phyloP scores from a whole-genome alignment of 1,284 basidiomycete species.

The Leccinum pachyderme region DNA sequence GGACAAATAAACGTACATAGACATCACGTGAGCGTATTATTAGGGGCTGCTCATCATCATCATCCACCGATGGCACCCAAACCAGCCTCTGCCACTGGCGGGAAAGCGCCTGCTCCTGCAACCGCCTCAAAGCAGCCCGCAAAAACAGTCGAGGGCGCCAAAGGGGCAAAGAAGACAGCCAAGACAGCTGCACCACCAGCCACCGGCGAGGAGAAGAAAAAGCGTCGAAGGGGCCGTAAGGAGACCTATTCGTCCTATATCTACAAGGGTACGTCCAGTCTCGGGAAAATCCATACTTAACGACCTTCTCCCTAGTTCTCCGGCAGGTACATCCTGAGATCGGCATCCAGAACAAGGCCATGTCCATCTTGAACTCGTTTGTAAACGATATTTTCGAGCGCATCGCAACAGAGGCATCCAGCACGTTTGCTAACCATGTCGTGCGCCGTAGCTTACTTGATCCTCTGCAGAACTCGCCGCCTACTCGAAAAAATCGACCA shows the following conservation, averaged over 20 bases:
- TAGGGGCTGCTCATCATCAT: slow-evolving; percentile 27
- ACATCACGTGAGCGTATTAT: slow-evolving; percentile 45
- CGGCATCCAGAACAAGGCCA: slow-evolving; percentile 80
- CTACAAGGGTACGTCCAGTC: slow-evolving; percentile 67
- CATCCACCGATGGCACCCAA: slow-evolving; percentile 62
- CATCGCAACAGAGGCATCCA: slow-evolving; percentile 74
- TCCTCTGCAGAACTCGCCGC: slow-evolving; percentile 58
- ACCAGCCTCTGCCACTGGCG: slow-evolving; percentile 73
- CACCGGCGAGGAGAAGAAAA: slow-evolving; percentile 82
- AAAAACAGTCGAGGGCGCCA: slow-evolving; percentile 66
- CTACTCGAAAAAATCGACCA: slow-evolving; percentile 82
- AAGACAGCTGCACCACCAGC: slow-evolving; percentile 59
- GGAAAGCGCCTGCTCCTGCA: slow-evolving; percentile 78
- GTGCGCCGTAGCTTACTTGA: neutral
- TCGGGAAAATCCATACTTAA: neutral
- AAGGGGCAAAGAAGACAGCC: slow-evolving; percentile 85
- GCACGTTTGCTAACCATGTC: slow-evolving; percentile 16
- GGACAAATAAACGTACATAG: slow-evolving; percentile 39
- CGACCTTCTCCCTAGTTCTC: slow-evolving; percentile 40
- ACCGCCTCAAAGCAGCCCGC: slow-evolving; percentile 75
- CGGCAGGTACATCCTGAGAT: slow-evolving; percentile 80
- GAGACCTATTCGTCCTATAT: slow-evolving; percentile 95
- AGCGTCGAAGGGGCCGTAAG: slow-evolving; percentile 77
- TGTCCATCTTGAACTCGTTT: slow-evolving; percentile 77
- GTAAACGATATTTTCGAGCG: slow-evolving; percentile 78